Evolutionary conservation across 805 yeast species (phyloP), one percentile per base, ranked within the genome.

Genomic region (Metschnikowia vanudenii): DNA sequence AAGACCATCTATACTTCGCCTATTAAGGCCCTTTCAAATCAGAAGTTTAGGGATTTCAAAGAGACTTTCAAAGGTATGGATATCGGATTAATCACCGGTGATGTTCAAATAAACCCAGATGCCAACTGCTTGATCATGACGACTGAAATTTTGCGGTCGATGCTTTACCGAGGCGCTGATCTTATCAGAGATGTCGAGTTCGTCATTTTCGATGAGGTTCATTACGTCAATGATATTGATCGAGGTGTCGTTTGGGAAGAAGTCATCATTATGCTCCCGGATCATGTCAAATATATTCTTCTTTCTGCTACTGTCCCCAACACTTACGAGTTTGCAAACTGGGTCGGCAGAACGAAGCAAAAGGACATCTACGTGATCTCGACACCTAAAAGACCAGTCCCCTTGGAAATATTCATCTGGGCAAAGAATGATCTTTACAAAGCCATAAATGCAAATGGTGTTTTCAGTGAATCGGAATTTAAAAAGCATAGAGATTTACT

Each of bases 171-270:
- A 60, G 99, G 99, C 50, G 96, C 98, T 0, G 99, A 94, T 69
- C 67, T 94, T 38, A 91, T 94, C 57, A 78, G 99, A 64, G 99
- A 94, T 67, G 97, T 94, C 18, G 99, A 92, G 61, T 94, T 91
- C 73, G 97, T 94, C 22, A 90, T 94, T 34, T 94, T 94, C 63
- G 99, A 94, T 69, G 99, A 94, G 63, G 99, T 94, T 1, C 99
- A 94, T 67, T 94, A 94, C 62, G 97, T 94, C 52, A 94, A 94
- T 64, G 99, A 94, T 69, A 84, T 88, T 47, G 96, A 89, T 59
- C 82, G 99, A 65, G 99, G 99, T 60, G 99, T 94, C 12, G 99
- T 94, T 3, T 94, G 99, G 99, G 99, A 94, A 70, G 99, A 94
- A 68, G 97, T 94, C 18, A 94, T 94, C 51, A 94, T 94, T 56